phyloP scores from a whole-genome alignment of 768 basidiomycete genomes.

The Mycena galericulata region DNA sequence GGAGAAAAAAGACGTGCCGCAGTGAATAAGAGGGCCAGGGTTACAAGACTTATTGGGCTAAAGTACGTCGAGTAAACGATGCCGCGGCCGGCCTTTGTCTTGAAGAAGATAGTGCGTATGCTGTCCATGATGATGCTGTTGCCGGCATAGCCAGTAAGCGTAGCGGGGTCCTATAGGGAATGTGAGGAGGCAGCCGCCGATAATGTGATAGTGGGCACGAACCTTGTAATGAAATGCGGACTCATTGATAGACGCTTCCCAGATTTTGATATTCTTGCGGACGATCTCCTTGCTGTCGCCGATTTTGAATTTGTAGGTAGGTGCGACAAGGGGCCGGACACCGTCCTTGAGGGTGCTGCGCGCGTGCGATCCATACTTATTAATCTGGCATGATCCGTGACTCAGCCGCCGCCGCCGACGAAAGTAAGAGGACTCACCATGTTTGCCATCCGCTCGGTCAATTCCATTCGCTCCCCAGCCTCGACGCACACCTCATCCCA shows the following conservation, averaged over 20 bases:
- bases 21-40: no score
- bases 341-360: constrained; percentile 11
- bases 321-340: constrained; percentile 6
- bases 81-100: no score
- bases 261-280: not conserved
- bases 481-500: constrained; percentile 20
- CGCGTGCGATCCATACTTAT: constrained; percentile 10
- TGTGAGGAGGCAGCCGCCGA: not conserved
- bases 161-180: not conserved
- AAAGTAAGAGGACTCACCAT: constrained; percentile 6
- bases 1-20: no score
- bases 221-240: constrained; percentile 18
- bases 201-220: not conserved
- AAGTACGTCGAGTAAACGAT: no score
- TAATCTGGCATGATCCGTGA: not conserved
- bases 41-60: no score
- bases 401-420: no score
- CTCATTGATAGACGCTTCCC: not conserved
- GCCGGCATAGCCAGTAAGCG: constrained; percentile 21
- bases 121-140: constrained; percentile 28
- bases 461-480: not conserved
- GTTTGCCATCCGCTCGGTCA: constrained; percentile 19
- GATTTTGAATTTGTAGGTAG: constrained; percentile 8
- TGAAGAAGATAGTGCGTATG: no score
- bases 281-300: not conserved